A percentile compares a stretch with the other conserved stretches of the same genome.
Conservation (phyloP, 768 basidiomycete species). For the Pulveroboletus sp. region DNA sequence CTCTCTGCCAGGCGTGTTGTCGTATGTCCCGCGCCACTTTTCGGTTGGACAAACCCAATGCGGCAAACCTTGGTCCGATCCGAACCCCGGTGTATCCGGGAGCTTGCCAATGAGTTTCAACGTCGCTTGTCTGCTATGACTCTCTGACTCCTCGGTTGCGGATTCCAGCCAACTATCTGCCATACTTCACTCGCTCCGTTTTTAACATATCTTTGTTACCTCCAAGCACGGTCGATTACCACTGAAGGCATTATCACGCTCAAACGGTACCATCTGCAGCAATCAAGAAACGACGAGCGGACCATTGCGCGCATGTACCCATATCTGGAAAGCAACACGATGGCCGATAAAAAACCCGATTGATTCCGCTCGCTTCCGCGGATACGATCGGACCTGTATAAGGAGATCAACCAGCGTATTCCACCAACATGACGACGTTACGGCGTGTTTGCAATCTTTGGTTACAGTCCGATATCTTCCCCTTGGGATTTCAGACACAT, state of each 20-base stretch:
- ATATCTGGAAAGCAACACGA: not conserved
- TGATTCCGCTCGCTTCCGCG: not conserved
- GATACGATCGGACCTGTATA: not conserved
- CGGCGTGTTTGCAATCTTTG: not conserved
- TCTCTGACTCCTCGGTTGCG: slow-evolving; percentile 1
- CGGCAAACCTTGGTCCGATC: not conserved
- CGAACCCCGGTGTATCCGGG: slow-evolving; percentile 4
- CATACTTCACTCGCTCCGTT: not conserved
- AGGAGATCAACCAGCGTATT: not conserved
- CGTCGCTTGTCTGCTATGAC: slow-evolving; percentile 13
- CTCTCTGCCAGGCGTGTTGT: not conserved
- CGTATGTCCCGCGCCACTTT: not conserved
- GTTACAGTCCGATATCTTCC: not conserved
- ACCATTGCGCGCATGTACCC: not conserved
- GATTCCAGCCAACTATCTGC: not conserved
- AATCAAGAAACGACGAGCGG: not conserved
- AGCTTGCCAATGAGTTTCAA: not conserved
- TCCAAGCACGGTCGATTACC: no score
- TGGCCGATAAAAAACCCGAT: not conserved
- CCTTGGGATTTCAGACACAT: not conserved
- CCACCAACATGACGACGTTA: not conserved
- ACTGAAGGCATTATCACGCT: no score
- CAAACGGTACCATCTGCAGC: not conserved
- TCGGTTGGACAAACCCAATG: not conserved
- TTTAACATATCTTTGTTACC: not conserved